Conservation (phyloP, 2,329 filamentous ascomycete species). For the Sclerotinia minor region DNA sequence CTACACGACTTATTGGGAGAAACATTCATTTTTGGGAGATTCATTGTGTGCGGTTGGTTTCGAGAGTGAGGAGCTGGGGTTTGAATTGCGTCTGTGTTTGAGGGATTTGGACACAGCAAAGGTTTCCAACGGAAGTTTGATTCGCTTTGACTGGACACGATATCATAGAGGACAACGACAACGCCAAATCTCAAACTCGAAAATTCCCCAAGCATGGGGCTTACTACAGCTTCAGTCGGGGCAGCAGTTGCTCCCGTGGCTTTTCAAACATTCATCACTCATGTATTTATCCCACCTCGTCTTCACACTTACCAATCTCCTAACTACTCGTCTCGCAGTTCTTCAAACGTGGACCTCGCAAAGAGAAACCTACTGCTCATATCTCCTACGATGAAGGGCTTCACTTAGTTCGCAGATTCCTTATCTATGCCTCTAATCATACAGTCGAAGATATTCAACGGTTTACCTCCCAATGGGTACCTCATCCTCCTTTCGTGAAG, state of each 20-base stretch:
- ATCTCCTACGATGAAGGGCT: constrained; percentile 94
- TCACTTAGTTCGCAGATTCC: constrained; percentile 81
- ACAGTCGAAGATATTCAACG: constrained; percentile 90
- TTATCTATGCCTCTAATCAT: constrained; percentile 81
- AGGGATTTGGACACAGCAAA: neutral
- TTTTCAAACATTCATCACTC: constrained; percentile 80
- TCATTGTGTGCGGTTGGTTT: neutral
- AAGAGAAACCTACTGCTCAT: constrained; percentile 81
- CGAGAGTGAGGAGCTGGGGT: constrained; percentile 1
- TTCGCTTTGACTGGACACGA: neutral
- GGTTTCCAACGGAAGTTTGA: neutral
- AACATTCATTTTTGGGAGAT: neutral
- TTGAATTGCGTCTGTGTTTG: neutral
- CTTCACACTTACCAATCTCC: neutral
- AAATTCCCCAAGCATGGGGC: constrained; percentile 40
- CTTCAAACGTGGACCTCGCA: constrained; percentile 72
- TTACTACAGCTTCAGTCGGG: constrained; percentile 79
- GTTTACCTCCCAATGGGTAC: constrained; percentile 91
- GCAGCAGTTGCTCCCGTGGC: constrained; percentile 86
- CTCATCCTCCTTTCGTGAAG: constrained; percentile 83
- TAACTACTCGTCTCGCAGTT: constrained; percentile 56
- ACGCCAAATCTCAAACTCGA: neutral
- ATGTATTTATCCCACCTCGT: constrained; percentile 58
- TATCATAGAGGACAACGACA: neutral
- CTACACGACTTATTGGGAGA: neutral